Base-by-base conservation (phyloP, 345 rosid genomes). In the Carallia brachiata region DNA sequence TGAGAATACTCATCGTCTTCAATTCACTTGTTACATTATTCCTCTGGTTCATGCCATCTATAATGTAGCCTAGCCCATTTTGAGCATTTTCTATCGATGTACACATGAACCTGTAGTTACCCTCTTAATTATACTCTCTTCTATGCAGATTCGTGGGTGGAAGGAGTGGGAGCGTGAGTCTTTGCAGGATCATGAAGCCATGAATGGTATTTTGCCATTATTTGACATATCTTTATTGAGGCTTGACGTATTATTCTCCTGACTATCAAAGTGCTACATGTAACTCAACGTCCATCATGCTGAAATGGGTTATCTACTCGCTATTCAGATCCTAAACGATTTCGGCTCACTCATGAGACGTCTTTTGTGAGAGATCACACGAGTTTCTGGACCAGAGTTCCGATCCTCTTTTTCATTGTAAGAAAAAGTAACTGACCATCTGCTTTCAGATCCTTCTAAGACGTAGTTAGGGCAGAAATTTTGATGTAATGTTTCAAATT, bases 321-420 rank as follows among this genome's bases (percentile, higher is more conserved):
- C 70, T 67, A 58, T 67, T 39, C 78, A 92, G 99, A 90, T 75
- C 87, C 93, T 63, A 50, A 83, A 48, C 89, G 94, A 68, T 88
- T 92, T 80, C 84, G 98, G 82, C 98, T 96, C 55, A 89, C 99
- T 65, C 94, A 89, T 10, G 96, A 96, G 84, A 85, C 90, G 52
- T 92, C 99, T n/a, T 96, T 96, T 74, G 90, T 96, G 1, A 79
- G 69, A 77, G 87, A 79, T 52, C 96, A 95, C 81, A 81, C 87
- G 52, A 81, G 79, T 75, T 55, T 81, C 68, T 88, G 90, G 91
- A 85, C 78, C 8, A 79, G 63, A 75, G 83, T 80, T 6, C 75
- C 89, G 34, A 19, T 83, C 72, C 75, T 83, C 58, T 88, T 89
- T 68, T 92, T 89, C 75, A 0, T 86, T 18, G 99, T 95, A 91